Percentiles rank a stretch among this genome's conserved stretches.
phyloP scores from a whole-genome alignment of 768 basidiomycete species.

The Neoboletus magnificus region DNA sequence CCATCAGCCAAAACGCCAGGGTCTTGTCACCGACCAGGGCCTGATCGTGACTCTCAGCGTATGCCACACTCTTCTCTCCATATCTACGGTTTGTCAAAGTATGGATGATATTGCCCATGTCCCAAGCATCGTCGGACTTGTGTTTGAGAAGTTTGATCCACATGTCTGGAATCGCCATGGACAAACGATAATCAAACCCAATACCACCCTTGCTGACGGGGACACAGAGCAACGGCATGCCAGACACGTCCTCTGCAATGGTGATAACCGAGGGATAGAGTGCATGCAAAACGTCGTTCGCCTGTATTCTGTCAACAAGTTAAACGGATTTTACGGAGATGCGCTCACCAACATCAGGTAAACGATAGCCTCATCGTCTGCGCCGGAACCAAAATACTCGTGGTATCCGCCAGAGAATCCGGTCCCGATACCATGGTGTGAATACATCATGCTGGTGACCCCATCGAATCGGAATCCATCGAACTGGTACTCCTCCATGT shows the following conservation, averaged over 20 bases:
- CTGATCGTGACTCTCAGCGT: slow-evolving; percentile 96
- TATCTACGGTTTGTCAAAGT: slow-evolving; percentile 88
- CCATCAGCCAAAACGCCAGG: slow-evolving; percentile 99
- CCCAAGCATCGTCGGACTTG: slow-evolving; percentile 81
- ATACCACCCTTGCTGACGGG: slow-evolving; percentile 81
- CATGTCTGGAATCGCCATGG: slow-evolving; percentile 99
- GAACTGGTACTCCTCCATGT: slow-evolving; percentile 92
- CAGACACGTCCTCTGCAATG: slow-evolving; percentile 98
- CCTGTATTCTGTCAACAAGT: slow-evolving; percentile 47
- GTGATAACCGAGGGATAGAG: slow-evolving; percentile 81
- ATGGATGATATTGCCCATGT: slow-evolving; percentile 80
- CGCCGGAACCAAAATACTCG: slow-evolving; percentile 88
- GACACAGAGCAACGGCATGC: slow-evolving; percentile 92
- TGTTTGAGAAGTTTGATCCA: slow-evolving; percentile 99
- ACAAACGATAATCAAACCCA: slow-evolving; percentile 96
- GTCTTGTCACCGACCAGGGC: slow-evolving; percentile 99
- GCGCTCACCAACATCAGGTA: slow-evolving; percentile 93
- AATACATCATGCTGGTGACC: slow-evolving; percentile 99
- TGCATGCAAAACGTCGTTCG: slow-evolving; percentile 84
- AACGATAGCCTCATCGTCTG: slow-evolving; percentile 86
- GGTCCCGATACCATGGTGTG: slow-evolving; percentile 95
- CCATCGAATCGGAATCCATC: slow-evolving; percentile 99
- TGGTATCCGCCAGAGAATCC: slow-evolving; percentile 98
- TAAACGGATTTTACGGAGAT: background rate
- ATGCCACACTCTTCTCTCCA: slow-evolving; percentile 87